Evolutionary conservation across 257 asterid genomes (phyloP), one percentile per base, ranked within the genome.

Genomic region (Solanum rostratum): DNA sequence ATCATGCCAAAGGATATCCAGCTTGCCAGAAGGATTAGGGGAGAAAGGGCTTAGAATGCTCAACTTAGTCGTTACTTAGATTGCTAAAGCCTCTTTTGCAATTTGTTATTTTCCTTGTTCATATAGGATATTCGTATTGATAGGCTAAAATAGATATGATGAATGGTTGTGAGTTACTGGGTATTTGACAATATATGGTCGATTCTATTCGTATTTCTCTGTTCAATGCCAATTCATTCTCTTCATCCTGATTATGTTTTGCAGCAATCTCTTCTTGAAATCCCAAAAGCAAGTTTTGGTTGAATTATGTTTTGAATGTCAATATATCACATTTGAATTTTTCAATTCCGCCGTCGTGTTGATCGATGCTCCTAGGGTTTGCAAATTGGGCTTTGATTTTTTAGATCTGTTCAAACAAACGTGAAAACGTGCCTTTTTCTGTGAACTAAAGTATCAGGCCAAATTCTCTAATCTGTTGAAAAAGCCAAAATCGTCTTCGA

Each of bases 1-100:
- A 86, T 86, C 33, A 86, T 86, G 88, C 88, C 86, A 5, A 85
- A 82, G 85, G 88, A 85, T n/a, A 71, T 85, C 4, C 88, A 85
- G 59, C 83, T 85, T 22, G 88, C 88, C 18, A 74, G 88, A 37
- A 86, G 88, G 27, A 86, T 86, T 45, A 83, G 88, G 50, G 88
- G 88, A 27, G 88, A 86, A n/a, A 79, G 88, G 55, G 88, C 88
- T 83, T 86, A 53, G 59, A n/a, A 12, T 22, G 37, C 10, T 2
- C 2, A n/a, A 20, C 10, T 22, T 3, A n/a, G 13, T n/a, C 5
- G 20, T 73, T 33, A 37, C 30, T n/a, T 71, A 70, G 79, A 20
- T 71, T 71, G n/a, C 11, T 71, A 12, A 41, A 20, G 12, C 14
- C 29, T 71, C 8, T 71, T 43, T 71, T 6, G 20, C 55, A 14